These are phyloP conservation scores for Aspergillus affinis DNA, from an alignment of 495 filamentous ascomycete genomes.

Conservation along the genomic window DNA sequence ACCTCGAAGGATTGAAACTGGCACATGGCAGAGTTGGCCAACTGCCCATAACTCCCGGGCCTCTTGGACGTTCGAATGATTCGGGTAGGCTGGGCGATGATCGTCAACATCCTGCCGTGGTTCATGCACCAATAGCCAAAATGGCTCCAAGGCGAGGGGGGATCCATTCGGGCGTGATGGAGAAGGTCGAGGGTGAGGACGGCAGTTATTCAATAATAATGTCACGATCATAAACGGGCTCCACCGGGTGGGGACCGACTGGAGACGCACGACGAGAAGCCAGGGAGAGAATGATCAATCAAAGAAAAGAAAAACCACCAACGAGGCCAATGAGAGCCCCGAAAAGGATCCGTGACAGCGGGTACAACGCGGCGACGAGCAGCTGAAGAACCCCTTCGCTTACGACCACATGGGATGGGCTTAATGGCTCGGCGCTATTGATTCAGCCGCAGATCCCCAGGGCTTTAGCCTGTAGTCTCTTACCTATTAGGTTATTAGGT, in stretches of 20 bases:
- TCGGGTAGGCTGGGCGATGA: background rate
- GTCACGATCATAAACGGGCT: background rate
- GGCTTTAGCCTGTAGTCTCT: too few species aligned
- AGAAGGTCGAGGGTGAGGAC: background rate
- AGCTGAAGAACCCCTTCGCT: background rate
- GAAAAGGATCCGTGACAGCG: background rate
- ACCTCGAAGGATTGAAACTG: background rate
- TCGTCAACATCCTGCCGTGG: background rate
- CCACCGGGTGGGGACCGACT: background rate
- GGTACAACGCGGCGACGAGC: background rate
- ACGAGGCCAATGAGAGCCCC: background rate
- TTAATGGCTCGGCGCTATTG: background rate
- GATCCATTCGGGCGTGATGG: background rate
- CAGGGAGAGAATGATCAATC: background rate
- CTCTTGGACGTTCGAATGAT: background rate
- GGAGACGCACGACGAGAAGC: background rate
- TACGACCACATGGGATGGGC: background rate
- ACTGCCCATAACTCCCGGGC: background rate
- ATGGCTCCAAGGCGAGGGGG: background rate
- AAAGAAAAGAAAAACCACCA: background rate
- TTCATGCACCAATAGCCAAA: background rate
- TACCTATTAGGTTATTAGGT: too few species aligned
- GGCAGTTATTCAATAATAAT: background rate
- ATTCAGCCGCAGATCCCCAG: background rate
- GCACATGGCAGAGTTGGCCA: background rate